These are phyloP conservation scores for Cryptococcus sp. DNA, from an alignment of 1,284 basidiomycete species.

Conservation along the genomic window DNA sequence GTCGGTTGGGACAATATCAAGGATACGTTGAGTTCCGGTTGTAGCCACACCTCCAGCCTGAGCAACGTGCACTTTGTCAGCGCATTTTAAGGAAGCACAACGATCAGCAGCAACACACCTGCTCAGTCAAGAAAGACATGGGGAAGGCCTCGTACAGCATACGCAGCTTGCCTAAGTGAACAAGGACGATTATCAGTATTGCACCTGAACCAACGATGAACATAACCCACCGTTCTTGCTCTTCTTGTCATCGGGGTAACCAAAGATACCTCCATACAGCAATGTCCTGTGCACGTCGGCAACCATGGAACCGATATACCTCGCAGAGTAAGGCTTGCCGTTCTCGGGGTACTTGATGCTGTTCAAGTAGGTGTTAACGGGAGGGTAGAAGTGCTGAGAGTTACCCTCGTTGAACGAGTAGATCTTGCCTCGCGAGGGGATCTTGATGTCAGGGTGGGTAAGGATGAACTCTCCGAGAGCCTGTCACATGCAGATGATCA, in stretches of 20 bases:
- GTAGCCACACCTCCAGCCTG: constrained; percentile 96
- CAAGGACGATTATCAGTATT: background rate
- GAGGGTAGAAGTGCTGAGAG: constrained; percentile 87
- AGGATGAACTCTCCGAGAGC: constrained; percentile 97
- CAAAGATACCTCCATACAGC: constrained; percentile 97
- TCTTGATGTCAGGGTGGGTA: constrained; percentile 94
- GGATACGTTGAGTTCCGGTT: constrained; percentile 85
- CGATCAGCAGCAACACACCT: constrained; percentile 58
- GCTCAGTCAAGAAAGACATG: constrained; percentile 96
- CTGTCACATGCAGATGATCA: constrained; percentile 21
- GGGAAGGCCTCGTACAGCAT: constrained; percentile 98
- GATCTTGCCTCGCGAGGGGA: constrained; percentile 94
- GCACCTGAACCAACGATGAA: background rate
- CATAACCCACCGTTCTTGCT: constrained; percentile 64
- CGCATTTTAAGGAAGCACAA: background rate
- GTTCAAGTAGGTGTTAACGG: constrained; percentile 83
- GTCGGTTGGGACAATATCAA: constrained; percentile 83
- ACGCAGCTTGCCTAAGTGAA: constrained; percentile 76
- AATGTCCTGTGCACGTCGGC: constrained; percentile 77
- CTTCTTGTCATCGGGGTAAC: constrained; percentile 98
- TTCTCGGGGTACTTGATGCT: constrained; percentile 85
- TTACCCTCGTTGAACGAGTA: constrained; percentile 99
- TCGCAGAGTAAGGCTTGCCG: constrained; percentile 79
- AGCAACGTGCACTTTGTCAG: background rate
- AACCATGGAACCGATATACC: constrained; percentile 99